Base-by-base conservation (phyloP, 2,329 filamentous ascomycete genomes). In the Emmonsiellopsis sp. region DNA sequence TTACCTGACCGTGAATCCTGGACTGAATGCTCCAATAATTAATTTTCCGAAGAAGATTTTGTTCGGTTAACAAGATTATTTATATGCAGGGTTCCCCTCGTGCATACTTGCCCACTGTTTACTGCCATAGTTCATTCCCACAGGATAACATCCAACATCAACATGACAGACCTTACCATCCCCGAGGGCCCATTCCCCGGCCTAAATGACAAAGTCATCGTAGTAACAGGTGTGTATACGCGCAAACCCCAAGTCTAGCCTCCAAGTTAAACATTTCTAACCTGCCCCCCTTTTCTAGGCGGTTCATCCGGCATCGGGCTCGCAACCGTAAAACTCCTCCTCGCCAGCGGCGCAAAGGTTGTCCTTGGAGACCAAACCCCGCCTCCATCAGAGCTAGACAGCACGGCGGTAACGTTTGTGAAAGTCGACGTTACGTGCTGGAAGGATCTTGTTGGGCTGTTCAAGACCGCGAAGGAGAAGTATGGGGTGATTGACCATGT, bases 271-370 rank as follows among this genome's bases (percentile, higher is more conserved):
- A 5, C 20, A 26, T 26, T 35, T 37, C 34, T 52, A 49, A 55
- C 43, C 43, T 54, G n/a, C 16, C 31, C 53, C 13, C 11, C 8
- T 5, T 26, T 38, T 46, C 20, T 52, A 76, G 80, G 81, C 48
- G 78, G 78, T 53, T 79, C 78, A 0, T 81, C 79, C 2, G 82
- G 82, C 13, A 84, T 84, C 51, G 81, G 81, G 34, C 73, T 82
- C 11, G 78, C 78, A 52, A 82, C 81, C 1, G 72, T 76, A 7
- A 64, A 75, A 7, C 67, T 78, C 2, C 73, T 83, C 11, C 68
- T 83, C 7, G 67, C 73, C 0, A 64, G 76, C 0, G 80, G 79
- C 16, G 81, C 79, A 31, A 73, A 70, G 13, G 80, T 84, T 15
- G 72, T 82, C 55, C 76, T 74, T 30, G 76, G 71, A 37, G 82